Evolutionary conservation across 768 basidiomycete species (phyloP), one percentile per base, ranked within the genome.

Genomic region (Tricholoma flavovirens): DNA sequence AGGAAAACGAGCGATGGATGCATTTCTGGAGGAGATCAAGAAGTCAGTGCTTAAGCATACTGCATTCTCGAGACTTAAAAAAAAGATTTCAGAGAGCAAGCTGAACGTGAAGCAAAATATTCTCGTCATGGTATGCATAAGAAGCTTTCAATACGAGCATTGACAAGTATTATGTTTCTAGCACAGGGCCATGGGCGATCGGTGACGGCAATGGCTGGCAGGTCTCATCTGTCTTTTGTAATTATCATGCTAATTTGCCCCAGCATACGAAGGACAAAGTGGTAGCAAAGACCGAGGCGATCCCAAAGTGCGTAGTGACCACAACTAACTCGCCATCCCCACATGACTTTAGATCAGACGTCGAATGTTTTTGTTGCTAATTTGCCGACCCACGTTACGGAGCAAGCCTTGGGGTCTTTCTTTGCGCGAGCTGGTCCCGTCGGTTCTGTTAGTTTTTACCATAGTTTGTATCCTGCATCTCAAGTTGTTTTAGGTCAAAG

Each of bases 351-450:
- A 56, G 11, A 54, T 11, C 59, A 95, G 89, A 97, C 96, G 1
- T 92, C 95, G 36, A 99, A 99, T 64, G 72, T 99, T 12, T 98
- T 96, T 68, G 93, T 99, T 35, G 93, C 93, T 11, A 97, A 98
- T 68, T 72, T 99, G 22, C 97, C 97, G 4, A 73, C 81, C 0
- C 86, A 88, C 68, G 87, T 97, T 12, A 93, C 87, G 1, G 97
- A 98, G 63, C 86, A 86, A 61, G 80, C 78, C 24, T 70, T 99
- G 40, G 97, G 97, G 2, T 80, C 83, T 58, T 93, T 97, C 69
- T 99, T 99, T 67, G 95, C 95, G 2, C 83, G 87, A 43, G 79
- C 79, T 55, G 97, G 97, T 0, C 92, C 94, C n/a, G 89, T 99
- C 59, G 96, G 88, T 21, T 94, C 92, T 19, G 92, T 92, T 65